Evolutionary conservation across 2,329 filamentous ascomycete species (phyloP).

Genomic region (Nakataea oryzae): DNA sequence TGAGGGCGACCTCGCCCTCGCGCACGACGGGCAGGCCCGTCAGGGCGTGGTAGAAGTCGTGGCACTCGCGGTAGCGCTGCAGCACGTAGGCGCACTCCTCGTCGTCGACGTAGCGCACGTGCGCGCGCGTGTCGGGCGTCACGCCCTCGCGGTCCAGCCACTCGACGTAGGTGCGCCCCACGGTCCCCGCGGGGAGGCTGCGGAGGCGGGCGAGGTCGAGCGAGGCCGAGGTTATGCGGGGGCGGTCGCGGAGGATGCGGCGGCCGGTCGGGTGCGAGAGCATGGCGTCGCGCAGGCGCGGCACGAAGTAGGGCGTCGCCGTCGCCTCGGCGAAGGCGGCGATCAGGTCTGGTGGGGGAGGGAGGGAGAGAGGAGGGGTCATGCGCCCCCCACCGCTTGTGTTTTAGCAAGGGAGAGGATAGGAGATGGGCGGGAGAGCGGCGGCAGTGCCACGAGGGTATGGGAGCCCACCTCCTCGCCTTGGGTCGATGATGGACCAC

Average conservation of each 20-base stretch:
- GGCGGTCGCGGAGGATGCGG: constrained; percentile 81
- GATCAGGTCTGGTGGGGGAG: constrained; percentile 62
- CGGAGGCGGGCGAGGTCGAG: constrained; percentile 60
- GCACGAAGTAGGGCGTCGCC: constrained; percentile 88
- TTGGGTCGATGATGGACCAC: constrained; percentile 60
- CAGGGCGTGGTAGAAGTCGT: constrained; percentile 95
- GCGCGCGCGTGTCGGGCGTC: constrained; percentile 74
- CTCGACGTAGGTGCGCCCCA: constrained; percentile 72
- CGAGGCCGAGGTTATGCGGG: constrained; percentile 72
- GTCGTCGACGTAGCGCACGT: constrained; percentile 85
- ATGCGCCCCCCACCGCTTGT: not conserved
- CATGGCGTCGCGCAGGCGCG: constrained; percentile 87
- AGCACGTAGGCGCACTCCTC: constrained; percentile 96
- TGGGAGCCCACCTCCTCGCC: constrained; percentile 54
- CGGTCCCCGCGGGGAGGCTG: constrained; percentile 56
- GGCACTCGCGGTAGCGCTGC: constrained; percentile 94
- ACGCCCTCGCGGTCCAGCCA: constrained; percentile 96
- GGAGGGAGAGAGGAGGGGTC: not conserved
- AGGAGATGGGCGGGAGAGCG: too few relatives aligned
- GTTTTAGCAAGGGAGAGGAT: not conserved
- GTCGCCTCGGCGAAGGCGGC: constrained; percentile 91
- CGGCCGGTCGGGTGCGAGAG: constrained; percentile 73
- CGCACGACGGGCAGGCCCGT: constrained; percentile 82
- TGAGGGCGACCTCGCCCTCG: constrained; percentile 96
- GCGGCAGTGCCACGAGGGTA: not conserved